Evolutionary conservation across 345 rosid species (phyloP), one percentile per base, ranked within the genome.

Genomic region (Gossypium herbaceum): DNA sequence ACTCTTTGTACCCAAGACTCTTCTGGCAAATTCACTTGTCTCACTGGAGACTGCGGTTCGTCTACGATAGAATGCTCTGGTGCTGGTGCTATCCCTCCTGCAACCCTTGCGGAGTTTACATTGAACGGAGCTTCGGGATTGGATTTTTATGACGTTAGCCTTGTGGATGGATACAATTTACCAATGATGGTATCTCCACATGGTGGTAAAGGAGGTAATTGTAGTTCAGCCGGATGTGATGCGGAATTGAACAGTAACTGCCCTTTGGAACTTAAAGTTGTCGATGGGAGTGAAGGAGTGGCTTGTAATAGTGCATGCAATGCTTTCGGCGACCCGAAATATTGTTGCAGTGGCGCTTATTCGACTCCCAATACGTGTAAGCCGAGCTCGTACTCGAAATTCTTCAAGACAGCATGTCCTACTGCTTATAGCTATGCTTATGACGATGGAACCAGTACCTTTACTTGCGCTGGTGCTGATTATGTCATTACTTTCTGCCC

Each of bases 151-250:
- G 92, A 88, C 75, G 88, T 91, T 2, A 88, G 92, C 79, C 88
- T 91, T 11, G 97, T 89, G n/a, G 94, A 89, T 63, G 93, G 97
- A 11, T 91, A 82, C 81, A 91, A 91, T 82, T 82, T 91, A 48
- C 92, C 97, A 0, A 79, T 89, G 86, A 62, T 74, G 34, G 82
- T 89, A 5, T 68, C 76, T 16, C 92, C 97, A 2, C 85, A 65
- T 12, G 92, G 92, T 0, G 88, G 82, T 5, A 12, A 65, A 1
- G 59, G 78, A 9, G 85, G 87, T 3, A 85, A 87, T 78, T 91
- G 97, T 51, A 80, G 75, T 0, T n/a, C 67, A 3, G 85, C 94
- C 2, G 88, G 86, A 1, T 91, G 97, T 24, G 80, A 73, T 0
- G 91, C 76, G 8, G 88, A 91, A 58, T 75, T 89, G 41, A 91